Base-by-base conservation (phyloP, 148 eudicot genomes). In the Heliosperma pusillum region DNA sequence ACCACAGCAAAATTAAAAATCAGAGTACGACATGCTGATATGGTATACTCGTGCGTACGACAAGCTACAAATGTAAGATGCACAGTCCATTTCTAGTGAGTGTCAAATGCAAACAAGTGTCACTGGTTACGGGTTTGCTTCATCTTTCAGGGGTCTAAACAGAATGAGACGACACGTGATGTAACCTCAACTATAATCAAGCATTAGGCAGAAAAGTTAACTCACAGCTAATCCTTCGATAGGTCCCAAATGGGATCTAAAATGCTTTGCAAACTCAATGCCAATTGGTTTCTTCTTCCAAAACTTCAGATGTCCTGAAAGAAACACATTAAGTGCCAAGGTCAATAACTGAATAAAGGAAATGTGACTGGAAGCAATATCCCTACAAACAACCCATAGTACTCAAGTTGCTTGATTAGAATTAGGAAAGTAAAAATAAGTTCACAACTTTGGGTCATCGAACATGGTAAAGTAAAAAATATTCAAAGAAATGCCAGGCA, bases 261-360 rank as follows among this genome's bases (percentile, higher is more conserved):
- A 95, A 85, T 92, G 97, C 84, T 95, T 95, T 27, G 99, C 99
- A 86, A 95, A 95, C 87, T 95, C 99, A 66, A 92, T 88, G 47
- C 99, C 99, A 21, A 83, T 59, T 58, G 92, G 78, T 78, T 88
- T 92, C 86, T 95, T 95, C 93, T 95, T 95, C 99, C 99, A 95
- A 79, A 95, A 95, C 80, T 95, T 95, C 80, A 95, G 77, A 77
- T 95, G 99, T 66, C 99, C 99, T 95, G 77, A 40, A 13, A 66
- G 55, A 70, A 74, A 60, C 10, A 33, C 17, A 81, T 27, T 24
- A 20, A 45, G 20, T 16, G 24, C 36, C 25, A 42, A 36, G 66
- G 60, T 76, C 52, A 80, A 62, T 33, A 68, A 53, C 15, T 13
- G 4, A 40, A 61, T 52, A 9, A 6, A 20, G 25, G n/a, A 69